Evolutionary conservation across 805 yeast genomes (phyloP).

Genomic region (Sugiyamaella mastotermitis): DNA sequence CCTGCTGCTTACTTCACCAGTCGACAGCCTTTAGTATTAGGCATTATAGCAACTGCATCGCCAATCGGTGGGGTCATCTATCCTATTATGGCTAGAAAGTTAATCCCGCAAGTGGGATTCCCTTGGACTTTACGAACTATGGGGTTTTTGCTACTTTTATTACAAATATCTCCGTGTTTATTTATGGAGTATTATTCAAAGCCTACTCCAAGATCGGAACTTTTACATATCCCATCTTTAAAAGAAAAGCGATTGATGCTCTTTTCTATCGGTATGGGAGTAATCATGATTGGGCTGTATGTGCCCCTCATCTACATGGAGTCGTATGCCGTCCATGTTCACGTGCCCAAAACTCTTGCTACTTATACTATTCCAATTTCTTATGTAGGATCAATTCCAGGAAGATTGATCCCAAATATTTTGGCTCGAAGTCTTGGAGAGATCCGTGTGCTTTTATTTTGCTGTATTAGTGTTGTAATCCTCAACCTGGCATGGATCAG

Average conservation of each 20-base stretch:
- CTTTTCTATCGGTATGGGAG: constrained; percentile 20
- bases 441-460: constrained; percentile 34
- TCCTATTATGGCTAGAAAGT: constrained; percentile 39
- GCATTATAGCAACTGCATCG: constrained; percentile 45
- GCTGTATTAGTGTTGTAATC: constrained; percentile 25
- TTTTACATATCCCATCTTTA: constrained; percentile 20
- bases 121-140: constrained; percentile 42
- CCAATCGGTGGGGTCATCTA: constrained; percentile 44
- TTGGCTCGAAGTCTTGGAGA: constrained; percentile 45
- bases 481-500: constrained; percentile 34
- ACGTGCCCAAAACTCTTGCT: constrained; percentile 19
- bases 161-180: constrained; percentile 18
- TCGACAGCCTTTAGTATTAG: constrained; percentile 39
- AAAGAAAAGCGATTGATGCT: constrained; percentile 23
- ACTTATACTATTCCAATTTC: constrained; percentile 29
- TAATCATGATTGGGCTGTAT: constrained; percentile 29
- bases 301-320: constrained; percentile 31
- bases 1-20: constrained; percentile 41
- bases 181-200: constrained; percentile 18
- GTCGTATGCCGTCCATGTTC: constrained; percentile 25
- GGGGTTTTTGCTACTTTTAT: constrained; percentile 35
- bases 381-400: constrained; percentile 38
- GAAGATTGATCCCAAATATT: constrained; percentile 45
- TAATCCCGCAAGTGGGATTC: constrained; percentile 39
- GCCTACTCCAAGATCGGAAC: constrained; percentile 25